phyloP scores from a whole-genome alignment of 2,329 filamentous ascomycete species.

The Penicillium sp. region DNA sequence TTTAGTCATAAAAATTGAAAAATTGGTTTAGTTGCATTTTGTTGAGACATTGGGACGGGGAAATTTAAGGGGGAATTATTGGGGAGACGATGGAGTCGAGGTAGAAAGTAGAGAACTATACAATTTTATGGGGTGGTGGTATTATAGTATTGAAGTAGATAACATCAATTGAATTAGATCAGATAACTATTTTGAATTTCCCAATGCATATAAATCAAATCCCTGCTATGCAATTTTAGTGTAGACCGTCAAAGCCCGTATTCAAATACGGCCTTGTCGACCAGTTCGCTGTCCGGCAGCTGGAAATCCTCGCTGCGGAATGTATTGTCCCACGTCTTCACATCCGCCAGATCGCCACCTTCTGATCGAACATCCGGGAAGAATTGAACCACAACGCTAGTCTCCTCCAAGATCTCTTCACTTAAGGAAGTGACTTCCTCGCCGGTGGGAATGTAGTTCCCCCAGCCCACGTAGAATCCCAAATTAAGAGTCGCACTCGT shows the following conservation, averaged over 20 bases:
- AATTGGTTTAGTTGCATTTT: neutral
- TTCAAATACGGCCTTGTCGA: neutral
- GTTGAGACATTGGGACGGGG: too few species aligned
- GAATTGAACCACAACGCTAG: neutral
- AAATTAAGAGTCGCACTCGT: neutral
- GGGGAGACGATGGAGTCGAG: too few species aligned
- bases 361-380: neutral
- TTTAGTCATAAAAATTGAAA: neutral
- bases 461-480: neutral
- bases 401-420: neutral
- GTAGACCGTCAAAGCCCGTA: neutral
- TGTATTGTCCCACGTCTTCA: neutral
- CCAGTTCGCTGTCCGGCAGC: neutral
- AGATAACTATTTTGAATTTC: neutral
- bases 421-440: neutral
- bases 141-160: too few species aligned
- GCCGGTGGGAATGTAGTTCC: neutral
- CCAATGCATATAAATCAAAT: neutral
- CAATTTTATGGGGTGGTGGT: too few species aligned
- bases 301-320: neutral
- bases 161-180: neutral
- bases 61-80: too few species aligned
- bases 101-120: neutral
- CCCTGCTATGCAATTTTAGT: neutral
- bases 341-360: neutral